Base-by-base conservation (phyloP, 2,329 filamentous ascomycete genomes). In the Alternaria ethzedia region DNA sequence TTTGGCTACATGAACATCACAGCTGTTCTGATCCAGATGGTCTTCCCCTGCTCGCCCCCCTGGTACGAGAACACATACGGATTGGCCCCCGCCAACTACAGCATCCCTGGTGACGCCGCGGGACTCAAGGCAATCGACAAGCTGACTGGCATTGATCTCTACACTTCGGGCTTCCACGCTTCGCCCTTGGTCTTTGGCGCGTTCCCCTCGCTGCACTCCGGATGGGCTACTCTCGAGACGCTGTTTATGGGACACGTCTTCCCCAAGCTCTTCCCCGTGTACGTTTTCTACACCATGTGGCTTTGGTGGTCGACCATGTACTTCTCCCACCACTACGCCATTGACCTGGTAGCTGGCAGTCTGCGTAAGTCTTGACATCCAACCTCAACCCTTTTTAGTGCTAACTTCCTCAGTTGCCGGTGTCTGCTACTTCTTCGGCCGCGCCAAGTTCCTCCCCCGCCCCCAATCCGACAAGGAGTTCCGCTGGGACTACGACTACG, bases 261-360 rank as follows among this genome's bases (percentile, higher is more conserved):
- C 85, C 95, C 95, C 5, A 89, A 88, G 65, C 87, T 96, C 70
- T 89, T 91, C 70, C 89, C 90, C 12, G 82, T 96, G 57, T 97
- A 96, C 81, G 87, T 94, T 67, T 85, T 87, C 68, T 98, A 97
- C 81, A 91, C 91, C 47, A 87, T 91, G 77, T 97, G 95, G 95
- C 90, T 97, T 74, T 97, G 94, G 92, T 98, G 95, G 94, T 92
- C 94, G 12, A 98, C 95, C 71, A 97, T 98, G 93, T 97, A 98
- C 78, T 88, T 98, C 56, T 96, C 93, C 75, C 95, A 98, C 82
- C 95, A 98, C 83, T 98, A 98, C 78, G 95, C 94, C 30, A 91
- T 98, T 44, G 95, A 98, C 79, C 85, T 98, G 54, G 93, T 97
- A 25, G 93, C 88, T 36, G 95, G 95, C 70, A 93, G 91, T 78